phyloP scores from a whole-genome alignment of 208 protist genomes.

The Angomonas deanei region DNA sequence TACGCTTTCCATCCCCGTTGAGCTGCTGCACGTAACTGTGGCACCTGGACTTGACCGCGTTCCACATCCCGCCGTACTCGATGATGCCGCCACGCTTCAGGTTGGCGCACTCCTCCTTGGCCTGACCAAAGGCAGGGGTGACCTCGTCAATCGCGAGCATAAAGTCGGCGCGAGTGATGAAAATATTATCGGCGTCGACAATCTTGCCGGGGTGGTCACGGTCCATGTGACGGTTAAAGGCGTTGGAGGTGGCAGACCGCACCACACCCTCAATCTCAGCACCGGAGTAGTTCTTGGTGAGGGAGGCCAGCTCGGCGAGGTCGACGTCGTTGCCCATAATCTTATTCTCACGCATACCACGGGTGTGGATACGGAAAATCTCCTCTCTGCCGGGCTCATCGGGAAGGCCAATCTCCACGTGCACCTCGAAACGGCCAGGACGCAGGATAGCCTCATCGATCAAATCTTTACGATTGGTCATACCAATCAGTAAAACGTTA shows the following conservation, averaged over 20 bases:
- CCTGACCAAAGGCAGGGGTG: slow-evolving; percentile 95
- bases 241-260: slow-evolving; percentile 80
- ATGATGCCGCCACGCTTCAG: slow-evolving; percentile 92
- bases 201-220: slow-evolving; percentile 61
- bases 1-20: slow-evolving; percentile 69
- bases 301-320: slow-evolving; percentile 88
- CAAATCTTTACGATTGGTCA: slow-evolving; percentile 99
- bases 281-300: slow-evolving; percentile 99
- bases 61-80: slow-evolving; percentile 87
- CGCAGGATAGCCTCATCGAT: slow-evolving; percentile 99
- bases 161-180: slow-evolving; percentile 75
- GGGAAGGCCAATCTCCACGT: slow-evolving; percentile 97
- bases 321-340: slow-evolving; percentile 90
- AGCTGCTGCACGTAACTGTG: slow-evolving; percentile 80
- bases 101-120: slow-evolving; percentile 87
- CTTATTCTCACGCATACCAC: slow-evolving; percentile 87
- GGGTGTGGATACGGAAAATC: slow-evolving; percentile 99
- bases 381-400: slow-evolving; percentile 96
- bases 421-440: slow-evolving; percentile 98
- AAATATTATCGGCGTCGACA: slow-evolving; percentile 46
- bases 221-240: slow-evolving; percentile 90
- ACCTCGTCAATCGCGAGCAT: slow-evolving; percentile 83
- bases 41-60: slow-evolving; percentile 41
- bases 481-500: slow-evolving; percentile 99
- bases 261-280: slow-evolving; percentile 95